Base-by-base conservation (phyloP, 1,284 basidiomycete species). In the Trichosporon faecale region DNA sequence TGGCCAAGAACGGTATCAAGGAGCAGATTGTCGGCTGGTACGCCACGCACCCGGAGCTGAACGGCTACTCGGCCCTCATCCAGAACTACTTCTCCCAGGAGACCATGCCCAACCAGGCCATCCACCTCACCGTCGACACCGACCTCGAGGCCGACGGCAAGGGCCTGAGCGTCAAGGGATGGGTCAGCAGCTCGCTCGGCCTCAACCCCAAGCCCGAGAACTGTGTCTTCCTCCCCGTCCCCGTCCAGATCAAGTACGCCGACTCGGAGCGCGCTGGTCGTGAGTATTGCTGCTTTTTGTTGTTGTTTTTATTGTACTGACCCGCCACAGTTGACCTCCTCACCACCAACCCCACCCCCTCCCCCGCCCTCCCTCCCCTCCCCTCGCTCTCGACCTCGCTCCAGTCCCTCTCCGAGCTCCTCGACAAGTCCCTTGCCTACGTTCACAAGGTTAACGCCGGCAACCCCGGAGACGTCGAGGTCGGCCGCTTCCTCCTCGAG, bases 51-150 rank as follows among this genome's bases (percentile, higher is more conserved):
- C 91, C 91, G 3, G 90, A 91, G 74, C 88, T 99, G 71, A 96
- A 97, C 86, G 93, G 93, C 16, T 96, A 96, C 86, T 96, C 95
- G 60, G 95, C 97, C 23, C 88, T 99, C 74, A 97, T 99, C 79
- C 97, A 99, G 88, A 95, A 98, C 85, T 98, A 98, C 85, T 99
- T 97, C 85, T 90, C 93, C 49, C 89, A 92, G 87, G 94, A 99
- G 85, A 95, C 93, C 2, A 86, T 89, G 0, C 92, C 94, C 4
- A 89, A 92, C 82, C 92, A 91, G 70, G 95, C 97, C 4, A 89
- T 99, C 60, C 96, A 99, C 83, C 86, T 99, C 66, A 92, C 94
- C 12, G 86, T 99, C 61, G 94, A 97, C 84, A 96, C 95, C 14
- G 78, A 83, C 55, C 73, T 83, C 29, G 87, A 89, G 21, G 88